Evolutionary conservation across 768 basidiomycete species (phyloP).

Genomic region (Amylocystis lapponica): DNA sequence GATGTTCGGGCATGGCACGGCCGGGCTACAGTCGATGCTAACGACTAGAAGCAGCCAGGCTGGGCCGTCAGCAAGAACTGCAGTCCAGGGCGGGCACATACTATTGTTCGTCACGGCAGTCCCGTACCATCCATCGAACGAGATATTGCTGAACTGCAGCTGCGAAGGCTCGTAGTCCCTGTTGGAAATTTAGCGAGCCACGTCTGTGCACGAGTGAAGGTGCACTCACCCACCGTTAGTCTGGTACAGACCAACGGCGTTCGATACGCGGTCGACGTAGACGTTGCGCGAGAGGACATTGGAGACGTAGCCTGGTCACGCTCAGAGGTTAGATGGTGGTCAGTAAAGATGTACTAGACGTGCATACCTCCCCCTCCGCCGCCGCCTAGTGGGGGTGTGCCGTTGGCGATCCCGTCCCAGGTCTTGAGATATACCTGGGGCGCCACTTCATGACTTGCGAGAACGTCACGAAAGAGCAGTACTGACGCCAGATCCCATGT

Average conservation of each 20-base stretch:
- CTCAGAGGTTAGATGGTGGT: too few relatives aligned
- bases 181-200: conserved; percentile 5
- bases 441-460: too few relatives aligned
- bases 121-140: conserved; percentile 44
- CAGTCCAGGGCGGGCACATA: too few relatives aligned
- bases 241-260: too few relatives aligned
- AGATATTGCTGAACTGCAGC: conserved; percentile 41
- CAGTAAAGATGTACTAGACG: too few relatives aligned
- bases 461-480: too few relatives aligned
- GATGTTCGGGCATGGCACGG: conserved; percentile 39
- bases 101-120: conserved; percentile 27
- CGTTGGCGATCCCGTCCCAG: conserved; percentile 46
- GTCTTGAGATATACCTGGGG: conserved; percentile 49
- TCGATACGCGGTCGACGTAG: too few relatives aligned
- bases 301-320: too few relatives aligned
- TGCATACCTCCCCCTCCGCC: conserved; percentile 43
- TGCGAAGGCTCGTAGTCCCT: conserved; percentile 26
- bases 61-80: too few relatives aligned
- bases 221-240: too few relatives aligned
- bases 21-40: conserved; percentile 43
- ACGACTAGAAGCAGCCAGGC: conserved; percentile 31
- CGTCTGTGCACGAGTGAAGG: too few relatives aligned
- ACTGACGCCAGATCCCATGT: conserved; percentile 47
- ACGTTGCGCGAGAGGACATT: too few relatives aligned
- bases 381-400: conserved; percentile 49